These are phyloP conservation scores for Elymus sibiricus DNA, from an alignment of 176 grass and related monocot species.

Conservation along the genomic window DNA sequence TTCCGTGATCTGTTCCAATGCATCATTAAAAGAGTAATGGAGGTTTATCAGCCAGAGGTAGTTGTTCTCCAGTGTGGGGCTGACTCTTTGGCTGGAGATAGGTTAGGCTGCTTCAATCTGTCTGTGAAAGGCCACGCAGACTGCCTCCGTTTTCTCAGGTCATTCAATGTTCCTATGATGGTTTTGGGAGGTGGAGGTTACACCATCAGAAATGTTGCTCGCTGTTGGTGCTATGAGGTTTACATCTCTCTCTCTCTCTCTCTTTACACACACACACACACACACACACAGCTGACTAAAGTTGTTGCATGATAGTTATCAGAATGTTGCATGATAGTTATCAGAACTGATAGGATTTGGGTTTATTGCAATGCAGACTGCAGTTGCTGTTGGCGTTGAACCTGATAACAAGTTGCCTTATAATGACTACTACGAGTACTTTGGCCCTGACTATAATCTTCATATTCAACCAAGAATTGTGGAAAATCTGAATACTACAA, in stretches of 20 bases:
- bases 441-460: conserved; percentile 78
- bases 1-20: conserved; percentile 70
- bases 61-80: conserved; percentile 93
- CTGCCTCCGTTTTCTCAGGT: conserved; percentile 82
- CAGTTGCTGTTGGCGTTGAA: conserved; percentile 93
- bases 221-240: conserved; percentile 97
- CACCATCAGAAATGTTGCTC: conserved; percentile 91
- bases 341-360: conserved; percentile 8
- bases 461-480: conserved; percentile 76
- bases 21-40: conserved; percentile 78
- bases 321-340: conserved; percentile 8
- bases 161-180: conserved; percentile 89
- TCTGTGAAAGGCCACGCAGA: conserved; percentile 87
- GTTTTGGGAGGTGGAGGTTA: conserved; percentile 91
- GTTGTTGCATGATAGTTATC: background rate
- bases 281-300: conserved; percentile 9
- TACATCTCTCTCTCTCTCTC: conserved; percentile 19
- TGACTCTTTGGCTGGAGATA: conserved; percentile 87
- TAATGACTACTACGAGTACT: conserved; percentile 95
- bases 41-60: conserved; percentile 82
- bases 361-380: conserved; percentile 52
- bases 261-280: background rate
- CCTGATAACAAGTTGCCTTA: conserved; percentile 85
- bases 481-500: conserved; percentile 61
- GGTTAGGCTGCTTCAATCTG: conserved; percentile 92